Base-by-base conservation (phyloP, 2,329 filamentous ascomycete genomes). In the Colletotrichum lindemuthianum region DNA sequence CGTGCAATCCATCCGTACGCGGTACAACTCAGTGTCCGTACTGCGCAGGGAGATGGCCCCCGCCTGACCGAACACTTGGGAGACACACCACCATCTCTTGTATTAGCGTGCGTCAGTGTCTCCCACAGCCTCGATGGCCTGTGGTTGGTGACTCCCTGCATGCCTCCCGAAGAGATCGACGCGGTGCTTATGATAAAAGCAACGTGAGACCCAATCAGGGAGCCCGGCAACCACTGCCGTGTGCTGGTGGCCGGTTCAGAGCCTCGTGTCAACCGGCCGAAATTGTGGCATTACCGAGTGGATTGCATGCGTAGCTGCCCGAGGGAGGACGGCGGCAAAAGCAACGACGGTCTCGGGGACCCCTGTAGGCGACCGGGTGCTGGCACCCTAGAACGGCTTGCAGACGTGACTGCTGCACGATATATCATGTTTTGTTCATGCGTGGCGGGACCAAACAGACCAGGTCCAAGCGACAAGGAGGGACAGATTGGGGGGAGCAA, bases 221-320 rank as follows among this genome's bases (percentile, higher is more conserved):
- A 48, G 24, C n/a, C 40, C 45, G 41, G 58, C 36, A 63, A 39
- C 44, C 40, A 52, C 39, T 65, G 36, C 45, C 45, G 63, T 45
- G 48, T 52, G 58, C 47, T 24, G 45, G 33, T 51, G 48, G 51
- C 50, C 58, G 58, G 41, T 51, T 52, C 51, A 61, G 52, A 56
- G 58, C 63, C 63, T 61, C 63, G 63, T 65, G 63, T 57, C 58
- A 61, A 65, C 51, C 58, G 63, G 63, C 63, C 63, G 63, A 65
- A 57, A 57, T 47, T 61, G 51, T 65, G 63, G 58, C 45, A 65
- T 39, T 61, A 33, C 58, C 58, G 50, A 65, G 56, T 56, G 63
- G 24, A 61, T 57, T 44, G 58, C 63, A 65, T 65, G 63, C 63
- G 58, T 65, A 50, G 63, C 59, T 65, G 63, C 63, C 63, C 63